A percentile compares a stretch with the other conserved stretches of the same genome.
Conservation (phyloP, 2,329 filamentous ascomycete genomes). For the Colletotrichum tanaceti region DNA sequence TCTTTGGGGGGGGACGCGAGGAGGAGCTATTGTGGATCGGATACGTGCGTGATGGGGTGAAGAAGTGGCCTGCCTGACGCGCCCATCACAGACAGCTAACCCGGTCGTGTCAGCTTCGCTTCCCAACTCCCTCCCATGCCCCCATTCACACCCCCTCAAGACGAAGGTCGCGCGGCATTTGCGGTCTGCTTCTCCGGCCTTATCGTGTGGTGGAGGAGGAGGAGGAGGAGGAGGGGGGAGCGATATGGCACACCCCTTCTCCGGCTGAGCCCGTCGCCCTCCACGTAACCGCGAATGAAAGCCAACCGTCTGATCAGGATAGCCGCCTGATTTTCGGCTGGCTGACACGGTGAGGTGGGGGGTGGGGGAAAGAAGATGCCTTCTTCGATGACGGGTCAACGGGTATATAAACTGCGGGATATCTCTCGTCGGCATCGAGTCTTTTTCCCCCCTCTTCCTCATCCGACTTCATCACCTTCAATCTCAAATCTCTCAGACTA, state of each 20-base stretch:
- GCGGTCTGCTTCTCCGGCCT: conserved; percentile 22
- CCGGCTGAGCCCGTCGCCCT: conserved; percentile 21
- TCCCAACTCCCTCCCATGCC: too few species aligned
- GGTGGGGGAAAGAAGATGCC: not conserved
- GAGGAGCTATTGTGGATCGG: conserved; percentile 24
- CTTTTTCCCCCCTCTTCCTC: conserved; percentile 10
- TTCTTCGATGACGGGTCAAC: not conserved
- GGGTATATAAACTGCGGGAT: conserved; percentile 34
- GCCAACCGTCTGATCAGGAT: conserved; percentile 22
- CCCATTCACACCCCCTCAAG: not conserved
- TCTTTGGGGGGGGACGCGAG: not conserved
- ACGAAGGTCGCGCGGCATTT: conserved; percentile 26
- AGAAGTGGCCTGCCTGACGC: conserved; percentile 29
- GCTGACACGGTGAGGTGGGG: conserved; percentile 7
- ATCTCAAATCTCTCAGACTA: not conserved
- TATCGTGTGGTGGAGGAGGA: too few species aligned
- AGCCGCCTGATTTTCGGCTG: conserved; percentile 31
- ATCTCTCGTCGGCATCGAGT: not conserved
- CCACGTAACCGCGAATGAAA: conserved; percentile 33
- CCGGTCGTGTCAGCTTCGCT: conserved; percentile 26
- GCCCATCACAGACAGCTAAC: conserved; percentile 24
- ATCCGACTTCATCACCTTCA: conserved; percentile 33
- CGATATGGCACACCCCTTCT: not conserved
- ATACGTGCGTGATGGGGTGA: not conserved
- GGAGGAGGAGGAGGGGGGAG: too few species aligned